Base-by-base conservation (phyloP, 345 rosid species). In the Euphorbia pulcherrima region DNA sequence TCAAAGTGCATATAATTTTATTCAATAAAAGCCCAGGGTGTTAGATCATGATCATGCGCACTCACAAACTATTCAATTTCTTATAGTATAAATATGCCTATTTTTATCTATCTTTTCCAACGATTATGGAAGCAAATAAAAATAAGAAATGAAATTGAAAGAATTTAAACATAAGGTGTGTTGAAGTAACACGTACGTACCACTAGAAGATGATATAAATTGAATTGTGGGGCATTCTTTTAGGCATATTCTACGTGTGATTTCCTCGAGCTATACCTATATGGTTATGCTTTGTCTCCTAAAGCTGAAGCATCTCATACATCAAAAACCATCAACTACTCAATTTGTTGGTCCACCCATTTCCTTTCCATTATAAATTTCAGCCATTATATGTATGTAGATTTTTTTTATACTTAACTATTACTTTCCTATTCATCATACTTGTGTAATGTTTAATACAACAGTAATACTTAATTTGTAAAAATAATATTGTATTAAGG, bases 241-340 rank as follows among this genome's bases (percentile, higher is more conserved):
- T 61, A 28, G 48, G 62, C 56, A 64, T 68, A 70, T 68, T 58
- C 69, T 58, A 20, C n/a, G 44, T 30, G 52, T 44, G 11, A 48
- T 50, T 60, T 63, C 3, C 27, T 12, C 4, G 47, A 71, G 59
- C 21, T 64, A 54, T n/a, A n/a, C n/a, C 67, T 52, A 29, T 58
- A 14, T 39, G 54, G 73, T 30, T 21, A 56, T 51, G 76, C 64
- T 46, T 53, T 71, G 82, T 79, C 68, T 40, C 82, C 62, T 68
- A 75, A 75, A 79, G 79, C 75, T 53, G 46, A 68, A 68, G 63
- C 79, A 72, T 65, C 64, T 74, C 68, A 72, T 52, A 37, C 64
- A 64, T 62, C 27, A 55, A 66, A 57, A 37, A 30, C 14, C 35
- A 30, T 24, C 26, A 60, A 5, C 40, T 39, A 48, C 30, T 47